Evolutionary conservation across 768 basidiomycete species (phyloP).

Genomic region (Rhizopogon vulgaris): DNA sequence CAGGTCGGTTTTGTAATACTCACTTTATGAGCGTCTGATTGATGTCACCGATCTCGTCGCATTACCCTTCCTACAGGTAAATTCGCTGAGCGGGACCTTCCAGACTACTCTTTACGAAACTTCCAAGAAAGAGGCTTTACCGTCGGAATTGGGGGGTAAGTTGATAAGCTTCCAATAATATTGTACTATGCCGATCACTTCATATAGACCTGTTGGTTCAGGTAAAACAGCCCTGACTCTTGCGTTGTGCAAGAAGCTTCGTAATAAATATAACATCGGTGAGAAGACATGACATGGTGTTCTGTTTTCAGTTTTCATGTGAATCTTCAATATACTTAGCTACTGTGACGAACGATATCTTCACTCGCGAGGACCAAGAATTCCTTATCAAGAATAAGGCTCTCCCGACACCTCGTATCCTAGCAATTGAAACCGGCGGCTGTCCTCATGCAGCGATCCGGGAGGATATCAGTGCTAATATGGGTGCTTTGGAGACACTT

Average conservation of each 20-base stretch:
- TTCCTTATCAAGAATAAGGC: constrained; percentile 93
- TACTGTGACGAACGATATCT: constrained; percentile 99
- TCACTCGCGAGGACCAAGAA: constrained; percentile 96
- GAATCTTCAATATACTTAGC: constrained; percentile 38
- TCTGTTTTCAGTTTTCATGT: constrained; percentile 3
- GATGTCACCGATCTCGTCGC: background rate
- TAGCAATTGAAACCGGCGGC: constrained; percentile 96
- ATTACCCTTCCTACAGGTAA: constrained; percentile 52
- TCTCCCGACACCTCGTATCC: constrained; percentile 76
- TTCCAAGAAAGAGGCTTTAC: constrained; percentile 95
- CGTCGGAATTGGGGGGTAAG: constrained; percentile 95
- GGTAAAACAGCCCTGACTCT: constrained; percentile 95
- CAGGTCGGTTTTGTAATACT: constrained; percentile 44
- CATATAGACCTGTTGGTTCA: constrained; percentile 85
- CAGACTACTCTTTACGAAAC: constrained; percentile 77
- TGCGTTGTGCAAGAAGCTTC: constrained; percentile 76
- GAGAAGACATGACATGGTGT: constrained; percentile 13
- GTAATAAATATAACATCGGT: constrained; percentile 91
- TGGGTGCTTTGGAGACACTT: constrained; percentile 91
- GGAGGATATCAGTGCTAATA: constrained; percentile 96
- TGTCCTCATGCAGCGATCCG: constrained; percentile 98
- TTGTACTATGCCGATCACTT: background rate
- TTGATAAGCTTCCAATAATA: constrained; percentile 4
- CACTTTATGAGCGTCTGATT: background rate
- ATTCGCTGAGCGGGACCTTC: constrained; percentile 87